Base-by-base conservation (phyloP, 768 basidiomycete species). In the Clitopilus hobsonii region DNA sequence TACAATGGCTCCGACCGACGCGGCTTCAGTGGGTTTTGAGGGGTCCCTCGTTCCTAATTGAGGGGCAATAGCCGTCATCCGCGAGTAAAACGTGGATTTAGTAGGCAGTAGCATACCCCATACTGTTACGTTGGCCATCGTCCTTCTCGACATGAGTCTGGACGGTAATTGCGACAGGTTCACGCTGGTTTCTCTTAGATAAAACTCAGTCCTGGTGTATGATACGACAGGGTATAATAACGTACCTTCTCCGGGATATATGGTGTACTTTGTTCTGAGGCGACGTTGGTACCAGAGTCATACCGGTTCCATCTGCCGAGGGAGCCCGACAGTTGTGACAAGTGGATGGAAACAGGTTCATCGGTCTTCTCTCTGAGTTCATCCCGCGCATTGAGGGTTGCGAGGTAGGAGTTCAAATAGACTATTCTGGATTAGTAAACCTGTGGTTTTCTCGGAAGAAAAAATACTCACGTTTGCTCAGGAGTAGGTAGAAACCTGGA, bases 331-430 rank as follows among this genome's bases (percentile, higher is more conserved):
- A 76, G 61, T 18, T 70, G 67, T 2, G 73, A 75, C 26, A 81
- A 70, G 50, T 75, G 74, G 41, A 81, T 73, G 5, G 80, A 77
- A 14, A 76, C 61, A 1, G 67, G 62, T 14, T 71, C 70, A 1
- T 70, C 68, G 5, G 65, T 54, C 41, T 60, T 65, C 30, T 67
- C 68, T 7, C 76, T 74, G 22, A 81, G 69, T 0, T 65, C 61
- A 41, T 70, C 65, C 0, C 81, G 72, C 11, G 77, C 76, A 54
- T 83, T 83, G 30, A 83, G 71, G 24, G 67, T 67, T 25, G 82
- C 80, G 6, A 85, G 71, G 60, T 82, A 82, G 6, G 82, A 79
- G 58, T 83, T 83, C 13, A 79, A 69, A 58, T 83, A 84, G 23
- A 84, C 80, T 84, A 49, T 30, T 55, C 36, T 29, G 25, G n/a